These are phyloP conservation scores for Rhodotorula sphaerocarpa DNA, from an alignment of 768 basidiomycete species.

Conservation along the genomic window DNA sequence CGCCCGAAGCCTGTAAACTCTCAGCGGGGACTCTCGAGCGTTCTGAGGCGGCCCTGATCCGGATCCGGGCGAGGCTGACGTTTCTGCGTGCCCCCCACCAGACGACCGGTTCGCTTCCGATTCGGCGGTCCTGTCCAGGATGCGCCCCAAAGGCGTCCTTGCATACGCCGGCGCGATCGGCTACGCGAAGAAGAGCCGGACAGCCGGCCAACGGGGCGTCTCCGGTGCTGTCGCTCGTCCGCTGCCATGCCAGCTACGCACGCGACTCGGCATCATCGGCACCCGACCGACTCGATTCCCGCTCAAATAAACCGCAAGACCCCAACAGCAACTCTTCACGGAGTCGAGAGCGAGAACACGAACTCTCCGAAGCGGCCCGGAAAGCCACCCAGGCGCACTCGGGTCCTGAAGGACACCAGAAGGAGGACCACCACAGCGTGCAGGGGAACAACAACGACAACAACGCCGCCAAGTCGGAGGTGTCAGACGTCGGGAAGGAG, in stretches of 20 bases:
- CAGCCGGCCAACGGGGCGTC: background rate
- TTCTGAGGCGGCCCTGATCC: too few relatives aligned
- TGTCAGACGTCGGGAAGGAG: conserved; percentile 13
- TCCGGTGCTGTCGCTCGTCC: conserved; percentile 4
- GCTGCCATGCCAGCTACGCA: conserved; percentile 17
- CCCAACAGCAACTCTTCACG: background rate
- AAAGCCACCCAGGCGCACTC: conserved; percentile 25
- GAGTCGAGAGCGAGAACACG: conserved; percentile 9
- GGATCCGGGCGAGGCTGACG: too few relatives aligned
- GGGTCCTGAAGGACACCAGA: conserved; percentile 29
- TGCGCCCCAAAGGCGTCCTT: too few relatives aligned
- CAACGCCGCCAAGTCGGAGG: background rate
- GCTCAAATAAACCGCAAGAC: background rate
- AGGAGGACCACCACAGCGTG: conserved; percentile 5
- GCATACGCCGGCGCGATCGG: too few relatives aligned
- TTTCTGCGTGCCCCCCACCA: too few relatives aligned
- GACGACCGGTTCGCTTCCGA: too few relatives aligned
- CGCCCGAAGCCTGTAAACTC: too few relatives aligned
- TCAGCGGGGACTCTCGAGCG: too few relatives aligned
- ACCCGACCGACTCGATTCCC: background rate
- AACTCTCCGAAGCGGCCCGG: conserved; percentile 12
- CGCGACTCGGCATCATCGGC: background rate
- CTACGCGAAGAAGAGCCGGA: too few relatives aligned
- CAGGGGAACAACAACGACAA: background rate
- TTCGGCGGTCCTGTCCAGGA: too few relatives aligned